Evolutionary conservation across 768 basidiomycete species (phyloP), one percentile per base, ranked within the genome.

Genomic region (Sarcodon sp.): DNA sequence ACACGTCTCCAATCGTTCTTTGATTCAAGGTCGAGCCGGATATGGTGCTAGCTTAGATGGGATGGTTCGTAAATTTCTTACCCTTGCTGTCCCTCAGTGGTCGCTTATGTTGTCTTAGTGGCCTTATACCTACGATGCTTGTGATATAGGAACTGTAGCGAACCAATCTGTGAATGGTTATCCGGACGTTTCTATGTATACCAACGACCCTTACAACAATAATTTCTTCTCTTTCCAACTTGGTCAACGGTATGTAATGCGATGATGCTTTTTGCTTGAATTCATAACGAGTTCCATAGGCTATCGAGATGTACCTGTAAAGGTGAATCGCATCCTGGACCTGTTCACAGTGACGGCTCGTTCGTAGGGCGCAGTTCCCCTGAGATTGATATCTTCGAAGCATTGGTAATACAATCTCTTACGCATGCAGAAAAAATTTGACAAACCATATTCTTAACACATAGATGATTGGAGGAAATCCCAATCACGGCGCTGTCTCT

Each of bases 21-120:
- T n/a, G 53, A 47, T 36, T 27, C 56, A 90, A 71, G 91, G 85
- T 43, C 76, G 91, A 41, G 89, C 87, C 21, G 89, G 91, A 16
- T 93, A 83, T 61, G 91, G 91, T 55, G 90, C 87, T 34, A 75
- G 76, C 55, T 70, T 90, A 1, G 91, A 94, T 47, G 90, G 91
- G 52, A 75, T 81, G 73, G 81, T 84, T 63, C 15, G 76, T 43
- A 50, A n/a, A 75, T 47, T 51, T 41, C 45, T 44, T 47, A 33
- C 44, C 18, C 18, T 16, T 35, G 43, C 27, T 33, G 27, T 18
- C 33, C 43, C 52, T 11, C 6, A 41, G 47, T 46, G 18, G 16
- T 27, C 38, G 12, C n/a, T 33, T 15, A 33, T 43, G 10, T 27
- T 27, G 47, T 45, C 31, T 10, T 45, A 82, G 81, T 85, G 83